Conservation (phyloP, 306 rosid species). For the Oxytropis ochrocephala region DNA sequence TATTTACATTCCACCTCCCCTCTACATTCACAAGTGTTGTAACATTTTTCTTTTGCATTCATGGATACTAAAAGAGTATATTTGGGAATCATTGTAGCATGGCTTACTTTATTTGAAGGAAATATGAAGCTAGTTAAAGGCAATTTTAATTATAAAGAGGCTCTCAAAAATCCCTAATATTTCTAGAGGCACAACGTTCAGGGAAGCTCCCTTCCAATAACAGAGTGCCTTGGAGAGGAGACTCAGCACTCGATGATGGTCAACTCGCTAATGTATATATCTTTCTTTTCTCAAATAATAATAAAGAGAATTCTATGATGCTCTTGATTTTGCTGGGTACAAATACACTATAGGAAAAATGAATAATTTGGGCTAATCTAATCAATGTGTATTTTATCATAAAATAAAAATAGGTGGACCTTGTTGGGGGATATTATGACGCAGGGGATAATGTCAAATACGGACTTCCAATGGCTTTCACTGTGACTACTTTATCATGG, state of each 20-base stretch:
- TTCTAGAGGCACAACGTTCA: constrained; percentile 91
- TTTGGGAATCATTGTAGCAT: constrained; percentile 41
- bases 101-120: constrained; percentile 48
- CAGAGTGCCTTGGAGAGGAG: constrained; percentile 83
- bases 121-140: constrained; percentile 30
- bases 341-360: no score
- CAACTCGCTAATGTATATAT: constrained; percentile 36
- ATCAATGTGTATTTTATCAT: neutral
- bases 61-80: constrained; percentile 32
- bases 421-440: constrained; percentile 84
- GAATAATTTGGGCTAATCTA: neutral
- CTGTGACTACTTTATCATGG: constrained; percentile 79
- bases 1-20: neutral
- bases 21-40: neutral
- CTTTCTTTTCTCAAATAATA: neutral
- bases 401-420: constrained; percentile 47
- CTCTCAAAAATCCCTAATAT: constrained; percentile 75
- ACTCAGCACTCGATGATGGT: constrained; percentile 81
- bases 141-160: constrained; percentile 59
- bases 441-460: constrained; percentile 97
- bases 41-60: neutral
- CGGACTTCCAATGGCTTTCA: constrained; percentile 95
- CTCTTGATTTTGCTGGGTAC: no score
- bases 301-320: no score
- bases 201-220: constrained; percentile 76